Base-by-base conservation (phyloP, 2,329 filamentous ascomycete genomes). In the Leptographium lundbergii region DNA sequence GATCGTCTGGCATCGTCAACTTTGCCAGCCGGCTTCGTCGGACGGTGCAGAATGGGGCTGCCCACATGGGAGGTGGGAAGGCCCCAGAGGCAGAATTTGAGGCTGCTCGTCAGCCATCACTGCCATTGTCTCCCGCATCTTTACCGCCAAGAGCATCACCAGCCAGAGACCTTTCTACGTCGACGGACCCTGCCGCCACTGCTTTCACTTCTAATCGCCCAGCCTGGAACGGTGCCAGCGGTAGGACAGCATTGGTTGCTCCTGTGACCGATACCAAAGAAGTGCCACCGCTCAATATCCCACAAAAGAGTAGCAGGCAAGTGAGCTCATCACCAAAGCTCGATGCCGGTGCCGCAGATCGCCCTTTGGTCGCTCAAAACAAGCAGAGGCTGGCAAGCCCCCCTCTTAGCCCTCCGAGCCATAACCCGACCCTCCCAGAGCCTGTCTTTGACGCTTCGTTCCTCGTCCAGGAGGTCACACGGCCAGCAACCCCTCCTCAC, bases 221-320 rank as follows among this genome's bases (percentile, higher is more conserved):
- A 6, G 77, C 84, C 60, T 91, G 88, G 88, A 85, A 84, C 65
- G 87, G 87, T 22, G 82, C 84, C 45, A 89, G 84, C 68, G 88
- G 88, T 32, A 81, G 87, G 63, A 78, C 78, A 50, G 75, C 80
- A 42, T 76, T 89, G 59, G 79, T 88, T 39, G 77, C 79, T 52
- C 84, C 86, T 4, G 78, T 89, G 45, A 78, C 75, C 66, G 85
- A 89, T 67, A 81, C 81, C 42, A 73, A 73, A 50, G 72, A 75
- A 60, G 79, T 78, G 17, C 72, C 78, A 60, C 81, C 83, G n/a
- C 70, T 87, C 50, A 78, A 72, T 61, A 73, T 86, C 59, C 77
- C 79, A 19, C 73, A 73, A 50, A 81, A 75, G 68, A 77, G 71
- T 66, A 75, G 70, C 66, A 80, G 75, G 65, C 73, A 74, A 42